Evolutionary conservation across 345 rosid species (phyloP), one percentile per base, ranked within the genome.

Genomic region (Isatis tinctoria): DNA sequence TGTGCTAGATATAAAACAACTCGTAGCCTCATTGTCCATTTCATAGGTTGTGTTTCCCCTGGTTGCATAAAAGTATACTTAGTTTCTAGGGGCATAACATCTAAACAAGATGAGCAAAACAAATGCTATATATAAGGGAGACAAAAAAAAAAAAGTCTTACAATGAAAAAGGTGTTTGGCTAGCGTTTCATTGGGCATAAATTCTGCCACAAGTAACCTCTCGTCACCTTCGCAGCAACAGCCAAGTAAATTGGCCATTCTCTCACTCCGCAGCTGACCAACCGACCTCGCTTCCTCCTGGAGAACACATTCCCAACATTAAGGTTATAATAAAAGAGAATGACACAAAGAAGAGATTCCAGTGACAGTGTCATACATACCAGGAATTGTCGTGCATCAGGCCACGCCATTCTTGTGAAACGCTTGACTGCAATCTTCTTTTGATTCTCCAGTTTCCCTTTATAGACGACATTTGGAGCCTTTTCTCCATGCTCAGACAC

Each of bases 11-110:
- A 84, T 62, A 95, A 73, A 28, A 92, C 99, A 81, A 95, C 99
- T 62, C 97, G 83, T 52, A 95, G 80, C 78, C 99, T 85, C 97
- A 95, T 95, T 17, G 93, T 86, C 99, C 99, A 91, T 80, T 91
- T 87, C 97, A 95, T 91, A 17, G 99, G 99, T 20, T 87, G 96
- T 41, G 87, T 33, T 82, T 91, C 99, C 99, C 97, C 99, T 95
- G 76, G 59, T 61, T 51, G 33, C 48, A 52, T 47, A 39, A 49
- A 52, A 57, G 6, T 24, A 63, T 6, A 58, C 68, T 69, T 44
- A 37, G 36, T 4, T n/a, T 40, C 70, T 53, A n/a, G 30, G 12
- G 45, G 16, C 7, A 54, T 43, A 30, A 30, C 17, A 37, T 59
- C 41, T 39, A 58, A 51, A n/a, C 10, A 76, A 36, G 64, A 40